A percentile compares a stretch with the other conserved stretches of the same genome.
These are phyloP conservation scores for Fusarium humuli DNA, from an alignment of 2,329 filamentous ascomycete genomes.

Conservation along the genomic window DNA sequence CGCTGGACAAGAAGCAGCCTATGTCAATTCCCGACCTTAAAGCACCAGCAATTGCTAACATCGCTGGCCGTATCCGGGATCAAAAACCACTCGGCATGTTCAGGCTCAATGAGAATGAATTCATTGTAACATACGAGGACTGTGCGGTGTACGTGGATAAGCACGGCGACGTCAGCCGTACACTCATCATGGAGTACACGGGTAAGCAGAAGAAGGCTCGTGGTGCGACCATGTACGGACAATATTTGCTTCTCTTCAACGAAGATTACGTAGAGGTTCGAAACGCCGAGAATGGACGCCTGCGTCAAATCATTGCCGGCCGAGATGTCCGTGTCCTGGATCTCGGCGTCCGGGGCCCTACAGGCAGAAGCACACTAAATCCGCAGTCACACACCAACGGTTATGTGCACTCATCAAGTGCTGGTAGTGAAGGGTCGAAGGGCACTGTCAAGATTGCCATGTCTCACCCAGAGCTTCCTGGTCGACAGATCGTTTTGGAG, in stretches of 20 bases:
- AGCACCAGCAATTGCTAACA: conserved; percentile 81
- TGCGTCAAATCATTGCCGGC: conserved; percentile 94
- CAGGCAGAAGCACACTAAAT: conserved; percentile 59
- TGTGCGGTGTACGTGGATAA: conserved; percentile 99
- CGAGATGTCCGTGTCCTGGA: conserved; percentile 91
- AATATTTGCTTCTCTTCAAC: conserved; percentile 93
- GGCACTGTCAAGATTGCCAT: conserved; percentile 93
- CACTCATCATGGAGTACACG: conserved; percentile 99
- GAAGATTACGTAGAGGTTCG: conserved; percentile 96
- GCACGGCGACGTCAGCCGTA: conserved; percentile 93
- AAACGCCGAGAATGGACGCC: conserved; percentile 92
- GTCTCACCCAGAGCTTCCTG: conserved; percentile 89
- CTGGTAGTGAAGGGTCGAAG: conserved; percentile 62
- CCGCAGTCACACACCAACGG: conserved; percentile 51
- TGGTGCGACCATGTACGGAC: conserved; percentile 87
- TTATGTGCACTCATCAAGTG: conserved; percentile 51
- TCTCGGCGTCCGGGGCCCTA: conserved; percentile 77
- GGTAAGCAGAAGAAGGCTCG: conserved; percentile 83
- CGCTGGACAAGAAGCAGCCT: conserved; percentile 95
- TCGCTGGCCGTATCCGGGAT: conserved; percentile 83
- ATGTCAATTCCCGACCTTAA: conserved; percentile 93
- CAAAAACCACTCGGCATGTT: conserved; percentile 96
- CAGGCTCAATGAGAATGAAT: conserved; percentile 90
- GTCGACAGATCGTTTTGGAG: conserved; percentile 90
- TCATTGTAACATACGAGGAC: conserved; percentile 92